Conservation (phyloP, 176 grass and related monocot species). For the Oryza australiensis region DNA sequence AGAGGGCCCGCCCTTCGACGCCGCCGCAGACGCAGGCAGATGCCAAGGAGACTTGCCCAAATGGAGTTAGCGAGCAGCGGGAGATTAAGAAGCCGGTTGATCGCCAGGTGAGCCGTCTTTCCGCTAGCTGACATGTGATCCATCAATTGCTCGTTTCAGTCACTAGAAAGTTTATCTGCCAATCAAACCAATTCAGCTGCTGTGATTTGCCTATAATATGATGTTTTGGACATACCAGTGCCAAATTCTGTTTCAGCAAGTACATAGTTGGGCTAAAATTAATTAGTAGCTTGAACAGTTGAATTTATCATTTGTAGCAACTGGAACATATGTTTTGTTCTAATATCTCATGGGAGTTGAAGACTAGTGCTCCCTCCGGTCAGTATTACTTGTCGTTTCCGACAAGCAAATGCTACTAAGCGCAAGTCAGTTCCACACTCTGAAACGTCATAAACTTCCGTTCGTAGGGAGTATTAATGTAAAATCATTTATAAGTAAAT, state of each 20-base stretch:
- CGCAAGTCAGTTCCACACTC: too few relatives aligned
- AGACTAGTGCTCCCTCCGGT: too few relatives aligned
- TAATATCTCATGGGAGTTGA: not conserved
- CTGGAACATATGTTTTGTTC: not conserved
- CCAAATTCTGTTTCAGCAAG: not conserved
- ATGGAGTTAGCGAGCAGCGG: constrained; percentile 4
- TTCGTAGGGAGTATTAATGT: too few relatives aligned
- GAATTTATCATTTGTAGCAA: not conserved
- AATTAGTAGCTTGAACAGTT: not conserved
- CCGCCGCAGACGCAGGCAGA: not conserved
- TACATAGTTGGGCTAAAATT: not conserved
- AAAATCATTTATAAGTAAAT: not conserved
- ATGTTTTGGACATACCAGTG: not conserved
- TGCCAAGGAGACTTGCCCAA: constrained; percentile 18
- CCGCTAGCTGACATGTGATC: not conserved
- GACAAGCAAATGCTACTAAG: too few relatives aligned
- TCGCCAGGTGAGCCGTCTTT: constrained; percentile 59
- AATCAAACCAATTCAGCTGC: not conserved
- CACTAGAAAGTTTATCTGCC: not conserved
- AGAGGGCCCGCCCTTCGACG: constrained; percentile 40
- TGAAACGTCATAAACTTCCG: too few relatives aligned
- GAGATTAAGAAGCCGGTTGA: constrained; percentile 50
- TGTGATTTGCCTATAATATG: not conserved
- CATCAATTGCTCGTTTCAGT: not conserved
- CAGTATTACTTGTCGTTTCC: too few relatives aligned